A percentile compares a stretch with the other conserved stretches of the same genome.
These are phyloP conservation scores for Eucalyptus shirleyi DNA, from an alignment of 345 rosid species.

Conservation along the genomic window DNA sequence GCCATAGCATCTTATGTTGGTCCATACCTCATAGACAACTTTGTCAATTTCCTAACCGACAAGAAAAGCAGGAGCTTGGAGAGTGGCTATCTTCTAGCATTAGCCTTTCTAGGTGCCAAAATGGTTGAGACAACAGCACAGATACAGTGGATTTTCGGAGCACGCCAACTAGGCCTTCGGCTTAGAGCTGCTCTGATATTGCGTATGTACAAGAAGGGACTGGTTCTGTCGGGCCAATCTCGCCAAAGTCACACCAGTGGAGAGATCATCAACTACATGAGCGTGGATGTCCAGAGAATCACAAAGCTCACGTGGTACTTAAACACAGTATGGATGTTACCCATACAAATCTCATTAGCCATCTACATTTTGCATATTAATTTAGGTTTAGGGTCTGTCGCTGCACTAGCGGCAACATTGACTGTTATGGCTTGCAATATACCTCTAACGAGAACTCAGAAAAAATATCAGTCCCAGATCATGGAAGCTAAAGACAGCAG, in stretches of 20 bases:
- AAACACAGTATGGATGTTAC: slow-evolving; percentile 72
- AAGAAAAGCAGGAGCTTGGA: slow-evolving; percentile 34
- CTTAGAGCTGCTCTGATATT: slow-evolving; percentile 68
- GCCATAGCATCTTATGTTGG: slow-evolving; percentile 74
- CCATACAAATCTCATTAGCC: slow-evolving; percentile 69
- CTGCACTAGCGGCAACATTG: slow-evolving; percentile 66
- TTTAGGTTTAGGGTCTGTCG: slow-evolving; percentile 61
- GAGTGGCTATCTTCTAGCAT: slow-evolving; percentile 65
- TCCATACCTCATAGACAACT: slow-evolving; percentile 70
- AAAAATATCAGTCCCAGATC: slow-evolving; percentile 59
- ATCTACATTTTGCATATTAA: slow-evolving; percentile 49
- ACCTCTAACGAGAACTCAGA: slow-evolving; percentile 64
- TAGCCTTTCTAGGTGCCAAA: slow-evolving; percentile 65
- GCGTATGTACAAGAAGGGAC: slow-evolving; percentile 67
- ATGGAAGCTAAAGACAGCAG: slow-evolving; percentile 84
- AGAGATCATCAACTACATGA: slow-evolving; percentile 88
- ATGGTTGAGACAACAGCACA: slow-evolving; percentile 70
- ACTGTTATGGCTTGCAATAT: slow-evolving; percentile 71
- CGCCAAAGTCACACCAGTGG: slow-evolving; percentile 79
- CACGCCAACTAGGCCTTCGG: slow-evolving; percentile 75
- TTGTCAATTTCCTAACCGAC: slow-evolving; percentile 41
- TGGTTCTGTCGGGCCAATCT: slow-evolving; percentile 58
- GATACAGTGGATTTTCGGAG: slow-evolving; percentile 93
- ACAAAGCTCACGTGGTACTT: slow-evolving; percentile 72
- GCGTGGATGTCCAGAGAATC: slow-evolving; percentile 78